phyloP scores from a whole-genome alignment of 1,284 basidiomycete species.

The Acaromyces ingoldii region DNA sequence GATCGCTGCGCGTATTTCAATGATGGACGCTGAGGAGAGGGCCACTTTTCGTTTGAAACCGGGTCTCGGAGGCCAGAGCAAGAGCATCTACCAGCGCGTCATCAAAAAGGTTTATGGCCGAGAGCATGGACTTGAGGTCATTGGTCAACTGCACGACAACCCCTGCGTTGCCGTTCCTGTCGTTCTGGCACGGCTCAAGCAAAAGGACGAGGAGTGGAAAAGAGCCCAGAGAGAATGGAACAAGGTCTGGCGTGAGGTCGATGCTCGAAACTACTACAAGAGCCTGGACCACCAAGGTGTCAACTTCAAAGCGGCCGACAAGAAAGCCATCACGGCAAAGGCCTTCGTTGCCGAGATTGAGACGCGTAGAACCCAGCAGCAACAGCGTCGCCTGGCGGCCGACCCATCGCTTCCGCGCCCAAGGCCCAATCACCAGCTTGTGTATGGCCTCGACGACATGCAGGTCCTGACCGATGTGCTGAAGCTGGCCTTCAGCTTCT shows the following conservation, averaged over 20 bases:
- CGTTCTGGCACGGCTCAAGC: constrained; percentile 81
- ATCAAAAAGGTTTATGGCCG: constrained; percentile 94
- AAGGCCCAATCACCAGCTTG: constrained; percentile 61
- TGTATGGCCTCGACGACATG: constrained; percentile 72
- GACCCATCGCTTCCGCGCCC: constrained; percentile 42
- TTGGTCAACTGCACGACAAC: constrained; percentile 85
- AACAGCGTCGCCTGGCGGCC: constrained; percentile 50
- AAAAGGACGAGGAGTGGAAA: constrained; percentile 97
- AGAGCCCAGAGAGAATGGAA: constrained; percentile 91
- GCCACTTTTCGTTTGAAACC: constrained; percentile 76
- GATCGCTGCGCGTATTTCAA: constrained; percentile 75
- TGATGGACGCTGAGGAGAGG: constrained; percentile 85
- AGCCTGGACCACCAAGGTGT: constrained; percentile 92
- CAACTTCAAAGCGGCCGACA: constrained; percentile 90
- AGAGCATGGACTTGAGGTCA: constrained; percentile 73
- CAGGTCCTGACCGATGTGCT: constrained; percentile 79
- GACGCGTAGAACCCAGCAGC: constrained; percentile 68
- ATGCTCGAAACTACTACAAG: constrained; percentile 87
- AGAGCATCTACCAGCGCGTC: constrained; percentile 84
- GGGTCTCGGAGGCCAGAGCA: constrained; percentile 81
- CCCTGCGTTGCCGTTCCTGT: constrained; percentile 87
- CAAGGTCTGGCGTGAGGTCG: constrained; percentile 93
- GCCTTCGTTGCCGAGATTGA: constrained; percentile 86
- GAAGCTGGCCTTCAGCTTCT: constrained; percentile 81
- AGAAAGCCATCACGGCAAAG: constrained; percentile 88